Evolutionary conservation across 2,329 filamentous ascomycete species (phyloP).

Genomic region (Eutypa lata): DNA sequence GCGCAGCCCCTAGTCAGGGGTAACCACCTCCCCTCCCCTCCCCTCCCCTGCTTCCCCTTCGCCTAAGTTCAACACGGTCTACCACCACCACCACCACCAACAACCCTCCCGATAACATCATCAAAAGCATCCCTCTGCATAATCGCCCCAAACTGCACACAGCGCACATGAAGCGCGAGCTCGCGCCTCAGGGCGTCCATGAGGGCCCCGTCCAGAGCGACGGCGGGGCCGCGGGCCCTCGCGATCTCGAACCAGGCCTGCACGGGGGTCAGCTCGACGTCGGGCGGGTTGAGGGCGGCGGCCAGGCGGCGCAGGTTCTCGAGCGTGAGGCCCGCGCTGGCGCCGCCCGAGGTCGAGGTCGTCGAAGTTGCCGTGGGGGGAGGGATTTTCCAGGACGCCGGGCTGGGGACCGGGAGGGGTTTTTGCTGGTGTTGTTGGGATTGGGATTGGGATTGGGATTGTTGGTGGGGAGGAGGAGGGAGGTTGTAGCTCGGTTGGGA

Average conservation of each 20-base stretch:
- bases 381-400: constrained; percentile 4
- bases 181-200: constrained; percentile 38
- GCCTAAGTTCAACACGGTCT: too few relatives aligned
- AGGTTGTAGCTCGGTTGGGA: not conserved
- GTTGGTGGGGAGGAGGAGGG: not conserved
- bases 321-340: constrained; percentile 38
- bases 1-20: too few relatives aligned
- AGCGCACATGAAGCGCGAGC: constrained; percentile 42
- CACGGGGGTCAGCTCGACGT: constrained; percentile 46
- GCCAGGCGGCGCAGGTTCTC: constrained; percentile 43
- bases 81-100: constrained; percentile 21
- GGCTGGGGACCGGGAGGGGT: not conserved
- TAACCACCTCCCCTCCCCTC: too few relatives aligned
- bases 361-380: too few relatives aligned
- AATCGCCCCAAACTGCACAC: constrained; percentile 45
- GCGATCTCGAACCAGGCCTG: constrained; percentile 55
- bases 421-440: not conserved
- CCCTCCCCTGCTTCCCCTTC: too few relatives aligned
- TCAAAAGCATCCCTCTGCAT: constrained; percentile 47
- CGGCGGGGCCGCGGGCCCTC: constrained; percentile 34
- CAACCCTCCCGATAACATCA: constrained; percentile 38
- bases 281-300: constrained; percentile 38
- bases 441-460: not conserved
- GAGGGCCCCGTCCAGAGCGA: constrained; percentile 32
- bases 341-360: constrained; percentile 25